Conservation (phyloP, 2,329 filamentous ascomycete species). For the Apiospora phragmitis region DNA sequence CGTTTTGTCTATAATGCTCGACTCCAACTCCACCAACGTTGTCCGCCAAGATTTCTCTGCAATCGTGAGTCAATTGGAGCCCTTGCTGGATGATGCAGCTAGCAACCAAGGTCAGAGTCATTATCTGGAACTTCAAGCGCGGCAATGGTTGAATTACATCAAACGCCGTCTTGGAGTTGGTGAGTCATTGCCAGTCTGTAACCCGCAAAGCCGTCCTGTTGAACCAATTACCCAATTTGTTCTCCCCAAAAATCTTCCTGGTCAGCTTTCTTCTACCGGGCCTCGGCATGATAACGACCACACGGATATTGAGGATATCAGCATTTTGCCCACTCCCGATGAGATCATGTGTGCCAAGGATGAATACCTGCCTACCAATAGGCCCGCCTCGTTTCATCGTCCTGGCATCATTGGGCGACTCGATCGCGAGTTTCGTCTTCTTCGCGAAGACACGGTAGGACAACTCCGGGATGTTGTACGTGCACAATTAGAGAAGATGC, state of each 20-base stretch:
- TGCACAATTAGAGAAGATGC: constrained; percentile 37
- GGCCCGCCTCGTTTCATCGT: constrained; percentile 40
- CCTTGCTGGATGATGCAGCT: constrained; percentile 11
- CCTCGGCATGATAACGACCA: constrained; percentile 52
- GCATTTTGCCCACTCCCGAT: constrained; percentile 48
- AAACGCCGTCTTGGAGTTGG: constrained; percentile 32
- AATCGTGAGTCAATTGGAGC: constrained; percentile 16
- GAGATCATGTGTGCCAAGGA: constrained; percentile 44
- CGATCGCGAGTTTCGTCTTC: constrained; percentile 55
- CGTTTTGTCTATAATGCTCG: constrained; percentile 35
- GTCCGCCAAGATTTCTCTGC: constrained; percentile 28
- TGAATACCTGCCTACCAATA: constrained; percentile 46
- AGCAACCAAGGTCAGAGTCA: not conserved
- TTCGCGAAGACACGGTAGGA: constrained; percentile 56
- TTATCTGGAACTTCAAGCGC: constrained; percentile 25
- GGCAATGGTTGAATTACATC: constrained; percentile 33
- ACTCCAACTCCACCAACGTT: constrained; percentile 37
- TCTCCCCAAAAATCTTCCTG: constrained; percentile 34
- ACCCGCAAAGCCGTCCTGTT: constrained; percentile 11
- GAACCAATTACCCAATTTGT: constrained; percentile 29
- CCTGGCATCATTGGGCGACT: constrained; percentile 47
- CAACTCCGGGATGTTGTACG: constrained; percentile 51
- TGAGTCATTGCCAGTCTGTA: constrained; percentile 16
- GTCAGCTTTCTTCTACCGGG: constrained; percentile 31
- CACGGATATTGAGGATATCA: constrained; percentile 44